Evolutionary conservation across 108 stramenopile genomes (phyloP), one percentile per base, ranked within the genome.

Genomic region (Cylindrotheca fusiformis): DNA sequence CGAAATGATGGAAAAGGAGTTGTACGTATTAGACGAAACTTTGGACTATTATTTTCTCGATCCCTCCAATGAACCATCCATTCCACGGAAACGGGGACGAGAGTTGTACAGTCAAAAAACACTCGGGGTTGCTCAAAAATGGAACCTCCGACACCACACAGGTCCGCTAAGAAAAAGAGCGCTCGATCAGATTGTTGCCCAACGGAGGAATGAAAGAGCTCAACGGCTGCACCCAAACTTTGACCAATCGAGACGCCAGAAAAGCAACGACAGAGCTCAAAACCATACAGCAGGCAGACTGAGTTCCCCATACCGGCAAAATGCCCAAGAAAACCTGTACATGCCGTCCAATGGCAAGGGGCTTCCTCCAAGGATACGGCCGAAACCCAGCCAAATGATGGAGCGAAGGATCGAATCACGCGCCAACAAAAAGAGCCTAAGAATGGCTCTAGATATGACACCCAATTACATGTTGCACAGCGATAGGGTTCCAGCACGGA

Each of bases 21-120:
- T 92, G 28, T 94, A 97, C 55, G 95, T 85, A 55, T 83, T 97
- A 29, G 95, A 96, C 67, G 93, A 93, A 95, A 69, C 87, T 18
- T 90, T 93, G 47, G 66, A 67, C 26, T 41, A 41, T 41, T 14
- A 24, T n/a, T 52, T 24, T 6, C 8, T 52, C n/a, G 12, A 20
- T 6, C 14, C 5, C 24, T 50, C 52, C 26, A 21, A 12, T 54
- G 21, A 17, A n/a, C 27, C 3, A 19, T 6, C 5, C n/a, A 18
- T 52, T 52, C 51, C 22, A 52, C 51, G 23, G 51, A 20, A 52
- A 23, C 23, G 51, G n/a, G 22, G 22, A 8, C 20, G 20, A 24
- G 22, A 52, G 5, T n/a, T 52, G 8, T 23, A 20, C 22, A 24
- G 51, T 24, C 51, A 52, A 52, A 52, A 6, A 8, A 52, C 51